phyloP scores from a whole-genome alignment of 1,139 yeast species.

The Dujonia santamariae region DNA sequence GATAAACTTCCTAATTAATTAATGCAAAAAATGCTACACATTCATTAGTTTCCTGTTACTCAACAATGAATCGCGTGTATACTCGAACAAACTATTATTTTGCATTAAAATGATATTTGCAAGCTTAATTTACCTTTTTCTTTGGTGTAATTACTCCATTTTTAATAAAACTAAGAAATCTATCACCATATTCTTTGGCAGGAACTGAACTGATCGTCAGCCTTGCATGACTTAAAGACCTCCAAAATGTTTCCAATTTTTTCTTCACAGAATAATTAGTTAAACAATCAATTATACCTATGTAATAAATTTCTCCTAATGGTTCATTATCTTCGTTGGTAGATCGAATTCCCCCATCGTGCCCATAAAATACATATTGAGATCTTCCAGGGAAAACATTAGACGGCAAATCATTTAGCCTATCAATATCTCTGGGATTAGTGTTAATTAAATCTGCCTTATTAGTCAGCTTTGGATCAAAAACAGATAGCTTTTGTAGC shows the following conservation, averaged over 20 bases:
- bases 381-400: slow-evolving; percentile 49
- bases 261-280: slow-evolving; percentile 81
- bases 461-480: slow-evolving; percentile 44
- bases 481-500: slow-evolving; percentile 41
- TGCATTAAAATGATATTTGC: no score
- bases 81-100: no score
- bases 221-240: slow-evolving; percentile 68
- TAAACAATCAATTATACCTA: slow-evolving; percentile 92
- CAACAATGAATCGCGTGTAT: background rate
- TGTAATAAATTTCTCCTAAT: slow-evolving; percentile 69
- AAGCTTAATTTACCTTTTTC: slow-evolving; percentile 3
- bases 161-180: slow-evolving; percentile 73
- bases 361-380: slow-evolving; percentile 64
- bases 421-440: slow-evolving; percentile 43
- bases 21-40: no score
- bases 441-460: slow-evolving; percentile 45
- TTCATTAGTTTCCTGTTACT: slow-evolving; percentile 1
- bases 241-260: slow-evolving; percentile 81
- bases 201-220: slow-evolving; percentile 85
- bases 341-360: slow-evolving; percentile 84
- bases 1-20: no score
- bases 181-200: slow-evolving; percentile 81
- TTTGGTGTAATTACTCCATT: slow-evolving; percentile 25
- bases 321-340: slow-evolving; percentile 66
- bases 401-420: slow-evolving; percentile 41